These are phyloP conservation scores for Penicillium sp. DNA, from an alignment of 2,329 filamentous ascomycete genomes.

Conservation along the genomic window DNA sequence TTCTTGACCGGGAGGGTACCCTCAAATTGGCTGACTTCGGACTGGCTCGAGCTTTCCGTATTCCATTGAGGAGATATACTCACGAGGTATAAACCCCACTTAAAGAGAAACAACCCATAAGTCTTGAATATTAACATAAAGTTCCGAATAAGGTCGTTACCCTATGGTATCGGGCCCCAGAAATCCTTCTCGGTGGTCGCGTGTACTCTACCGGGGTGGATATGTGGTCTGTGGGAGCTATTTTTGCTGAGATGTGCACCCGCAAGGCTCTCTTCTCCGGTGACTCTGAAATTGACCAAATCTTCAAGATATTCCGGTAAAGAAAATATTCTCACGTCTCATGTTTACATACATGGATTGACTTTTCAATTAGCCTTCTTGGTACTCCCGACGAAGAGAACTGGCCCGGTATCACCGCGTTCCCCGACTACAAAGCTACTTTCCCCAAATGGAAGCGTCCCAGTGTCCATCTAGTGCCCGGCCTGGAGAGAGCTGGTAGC, in stretches of 20 bases:
- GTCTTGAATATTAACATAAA: constrained; percentile 69
- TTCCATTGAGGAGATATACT: constrained; percentile 52
- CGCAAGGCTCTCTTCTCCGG: constrained; percentile 95
- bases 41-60: constrained; percentile 88
- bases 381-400: constrained; percentile 92
- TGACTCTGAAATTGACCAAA: constrained; percentile 95
- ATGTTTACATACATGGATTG: too few relatives aligned
- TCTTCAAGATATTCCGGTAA: constrained; percentile 81
- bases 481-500: too few relatives aligned
- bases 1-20: constrained; percentile 87
- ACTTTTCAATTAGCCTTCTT: constrained; percentile 64
- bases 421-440: constrained; percentile 92
- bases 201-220: constrained; percentile 99
- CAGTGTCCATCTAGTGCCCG: too few relatives aligned
- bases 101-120: too few relatives aligned
- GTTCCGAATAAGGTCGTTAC: constrained; percentile 98
- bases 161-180: constrained; percentile 96
- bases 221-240: constrained; percentile 98
- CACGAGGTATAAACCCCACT: too few relatives aligned
- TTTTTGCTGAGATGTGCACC: constrained; percentile 99
- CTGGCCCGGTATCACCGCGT: constrained; percentile 91
- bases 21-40: constrained; percentile 94
- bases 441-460: constrained; percentile 57
- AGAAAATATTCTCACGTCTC: too few relatives aligned
- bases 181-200: constrained; percentile 86